Evolutionary conservation across 1,284 basidiomycete genomes (phyloP).

Genomic region (Ganoderma meredithae): DNA sequence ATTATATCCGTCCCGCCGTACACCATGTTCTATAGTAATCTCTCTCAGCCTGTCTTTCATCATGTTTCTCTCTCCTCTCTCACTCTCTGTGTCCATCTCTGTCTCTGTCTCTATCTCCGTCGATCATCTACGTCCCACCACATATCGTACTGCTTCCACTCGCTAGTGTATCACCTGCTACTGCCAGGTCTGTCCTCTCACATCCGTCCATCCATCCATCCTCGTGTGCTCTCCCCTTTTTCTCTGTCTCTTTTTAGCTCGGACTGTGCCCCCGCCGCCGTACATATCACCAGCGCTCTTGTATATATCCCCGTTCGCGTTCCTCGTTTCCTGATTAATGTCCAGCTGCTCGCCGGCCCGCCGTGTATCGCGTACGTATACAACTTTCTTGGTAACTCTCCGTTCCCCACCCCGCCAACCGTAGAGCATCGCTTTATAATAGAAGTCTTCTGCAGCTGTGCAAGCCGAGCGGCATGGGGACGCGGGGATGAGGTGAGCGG

Average conservation of each 20-base stretch:
- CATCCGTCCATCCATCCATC: too few species aligned
- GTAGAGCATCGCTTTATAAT: slow-evolving; percentile 10
- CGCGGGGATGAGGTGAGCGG: not conserved
- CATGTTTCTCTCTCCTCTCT: not conserved
- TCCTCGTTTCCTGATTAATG: not conserved
- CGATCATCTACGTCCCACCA: not conserved
- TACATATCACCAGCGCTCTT: slow-evolving; percentile 10
- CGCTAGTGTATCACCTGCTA: slow-evolving; percentile 9
- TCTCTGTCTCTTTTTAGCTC: too few species aligned
- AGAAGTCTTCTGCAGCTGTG: not conserved
- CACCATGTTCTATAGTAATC: slow-evolving; percentile 9
- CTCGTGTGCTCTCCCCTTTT: slow-evolving; percentile 8
- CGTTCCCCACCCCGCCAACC: not conserved
- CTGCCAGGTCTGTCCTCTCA: not conserved
- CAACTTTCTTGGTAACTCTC: slow-evolving; percentile 10
- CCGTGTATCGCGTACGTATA: slow-evolving; percentile 25
- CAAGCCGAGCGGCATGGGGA: not conserved
- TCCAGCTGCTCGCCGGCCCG: not conserved
- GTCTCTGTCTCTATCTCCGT: not conserved
- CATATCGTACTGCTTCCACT: slow-evolving; percentile 10
- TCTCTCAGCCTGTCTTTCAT: not conserved
- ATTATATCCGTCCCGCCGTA: slow-evolving; percentile 2
- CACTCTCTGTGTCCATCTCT: not conserved
- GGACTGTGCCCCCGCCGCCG: slow-evolving; percentile 4
- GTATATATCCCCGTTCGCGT: slow-evolving; percentile 23